Evolutionary conservation across 495 filamentous ascomycete genomes (phyloP).

Genomic region (Barbatosphaeria neglecta): DNA sequence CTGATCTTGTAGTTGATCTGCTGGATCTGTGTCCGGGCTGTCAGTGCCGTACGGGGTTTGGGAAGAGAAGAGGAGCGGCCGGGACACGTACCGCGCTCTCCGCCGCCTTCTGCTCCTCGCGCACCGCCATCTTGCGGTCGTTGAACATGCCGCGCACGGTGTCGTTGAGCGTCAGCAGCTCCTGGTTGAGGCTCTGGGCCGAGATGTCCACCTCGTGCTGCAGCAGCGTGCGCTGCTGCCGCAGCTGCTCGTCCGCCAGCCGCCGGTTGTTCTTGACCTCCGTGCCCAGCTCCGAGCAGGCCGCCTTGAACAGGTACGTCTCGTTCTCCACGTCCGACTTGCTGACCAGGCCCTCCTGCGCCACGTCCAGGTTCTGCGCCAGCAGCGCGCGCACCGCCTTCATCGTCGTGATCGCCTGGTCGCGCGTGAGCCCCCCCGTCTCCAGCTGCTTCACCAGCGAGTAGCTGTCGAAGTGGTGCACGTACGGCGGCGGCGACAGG

Average conservation of each 20-base stretch:
- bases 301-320: conserved; percentile 85
- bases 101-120: conserved; percentile 70
- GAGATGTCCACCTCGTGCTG: conserved; percentile 93
- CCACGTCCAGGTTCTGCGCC: conserved; percentile 66
- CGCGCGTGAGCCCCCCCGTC: conserved; percentile 51
- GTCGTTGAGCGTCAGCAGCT: conserved; percentile 69
- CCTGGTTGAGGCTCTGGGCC: conserved; percentile 68
- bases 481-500: conserved; percentile 63
- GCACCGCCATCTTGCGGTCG: conserved; percentile 84
- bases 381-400: conserved; percentile 71
- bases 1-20: conserved; percentile 92
- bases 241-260: conserved; percentile 55
- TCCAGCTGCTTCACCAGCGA: conserved; percentile 68
- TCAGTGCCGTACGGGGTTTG: conserved; percentile 8
- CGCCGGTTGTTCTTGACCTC: conserved; percentile 55
- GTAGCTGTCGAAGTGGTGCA: conserved; percentile 96
- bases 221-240: conserved; percentile 68
- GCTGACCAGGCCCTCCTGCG: conserved; percentile 60
- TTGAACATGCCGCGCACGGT: conserved; percentile 92
- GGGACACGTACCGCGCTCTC: conserved; percentile 50
- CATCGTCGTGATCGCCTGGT: conserved; percentile 71
- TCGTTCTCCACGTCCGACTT: conserved; percentile 80
- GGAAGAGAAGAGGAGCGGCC: background rate
- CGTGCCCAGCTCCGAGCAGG: conserved; percentile 81
- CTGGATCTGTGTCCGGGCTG: conserved; percentile 54